phyloP scores from a whole-genome alignment of 257 asterid genomes.

The Solanum piurae region DNA sequence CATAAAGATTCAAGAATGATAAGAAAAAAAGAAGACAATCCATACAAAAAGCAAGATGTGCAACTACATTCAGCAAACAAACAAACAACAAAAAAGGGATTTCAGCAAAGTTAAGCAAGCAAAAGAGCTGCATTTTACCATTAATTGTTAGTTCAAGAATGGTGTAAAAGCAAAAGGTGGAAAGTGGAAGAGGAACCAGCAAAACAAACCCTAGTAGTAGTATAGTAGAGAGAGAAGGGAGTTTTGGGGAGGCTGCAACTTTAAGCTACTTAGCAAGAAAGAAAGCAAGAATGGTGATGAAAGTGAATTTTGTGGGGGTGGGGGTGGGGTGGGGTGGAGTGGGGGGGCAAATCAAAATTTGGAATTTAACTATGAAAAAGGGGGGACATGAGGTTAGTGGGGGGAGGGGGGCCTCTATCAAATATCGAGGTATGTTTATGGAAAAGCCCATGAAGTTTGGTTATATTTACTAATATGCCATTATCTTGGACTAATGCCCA shows the following conservation, averaged over 20 bases:
- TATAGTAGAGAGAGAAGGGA: neutral
- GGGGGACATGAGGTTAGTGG: neutral
- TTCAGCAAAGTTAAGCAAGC: neutral
- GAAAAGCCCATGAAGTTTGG: neutral
- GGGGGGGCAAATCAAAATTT: slow-evolving; percentile 21
- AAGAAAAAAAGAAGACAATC: neutral
- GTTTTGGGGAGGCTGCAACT: slow-evolving; percentile 29
- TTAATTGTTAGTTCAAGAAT: neutral
- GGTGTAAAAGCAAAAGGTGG: neutral
- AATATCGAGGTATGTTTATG: neutral
- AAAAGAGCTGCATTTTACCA: neutral
- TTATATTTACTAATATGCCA: neutral
- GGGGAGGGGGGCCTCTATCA: neutral
- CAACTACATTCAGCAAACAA: neutral
- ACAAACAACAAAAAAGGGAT: neutral
- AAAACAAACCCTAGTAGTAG: neutral
- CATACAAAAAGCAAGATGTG: neutral
- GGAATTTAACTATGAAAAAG: neutral
- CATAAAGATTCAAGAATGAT: neutral
- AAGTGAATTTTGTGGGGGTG: neutral
- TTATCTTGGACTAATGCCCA: neutral
- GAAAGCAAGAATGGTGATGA: slow-evolving; percentile 16
- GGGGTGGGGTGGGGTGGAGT: neutral
- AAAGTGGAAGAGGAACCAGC: neutral
- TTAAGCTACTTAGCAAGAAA: slow-evolving; percentile 50